Evolutionary conservation across 2,329 filamentous ascomycete genomes (phyloP), one percentile per base, ranked within the genome.

Genomic region (Alternaria postmessia): DNA sequence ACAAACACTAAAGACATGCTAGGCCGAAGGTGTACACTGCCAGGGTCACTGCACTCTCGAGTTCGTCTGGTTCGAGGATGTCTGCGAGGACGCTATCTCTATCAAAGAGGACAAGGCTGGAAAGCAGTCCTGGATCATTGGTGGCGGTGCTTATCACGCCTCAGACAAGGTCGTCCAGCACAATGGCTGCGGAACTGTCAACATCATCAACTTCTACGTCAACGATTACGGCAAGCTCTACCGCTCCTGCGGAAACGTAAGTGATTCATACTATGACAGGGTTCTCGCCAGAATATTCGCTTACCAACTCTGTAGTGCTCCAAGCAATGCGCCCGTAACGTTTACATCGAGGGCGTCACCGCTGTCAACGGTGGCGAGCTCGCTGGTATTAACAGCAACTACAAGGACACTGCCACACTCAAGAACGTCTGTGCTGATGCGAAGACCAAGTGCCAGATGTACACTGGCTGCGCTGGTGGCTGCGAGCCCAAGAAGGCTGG

Each of bases 21-120:
- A 59, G 67, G 78, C 80, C 28, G 84, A 86, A 71, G 84, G 83
- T 61, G 81, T 86, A 34, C 83, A 86, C 76, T 86, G 84, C 75
- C 71, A 80, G 59, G 69, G 69, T 2, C 76, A 79, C 43, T 85
- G 83, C 73, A 82, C 77, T 26, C 73, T 84, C 30, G 79, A 79
- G 49, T 61, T 53, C n/a, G 59, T 61, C 41, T 53, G 80, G 79
- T 82, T 74, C 65, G 69, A 74, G 53, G 75, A 76, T 32, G 77
- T 81, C 28, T 81, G 77, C 67, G 74, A 81, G 67, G 75, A 78
- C 32, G 74, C 75, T 18, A 69, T 77, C 38, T 70, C 73, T 24
- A 70, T 76, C 47, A 75, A 77, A 57, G 67, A 72, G n/a, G 73
- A 69, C 53, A 63, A 60, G 32, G 57, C 69, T 5, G 75, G 75